These are phyloP conservation scores for Nicotiana paniculata DNA, from an alignment of 257 asterid genomes.

Conservation along the genomic window DNA sequence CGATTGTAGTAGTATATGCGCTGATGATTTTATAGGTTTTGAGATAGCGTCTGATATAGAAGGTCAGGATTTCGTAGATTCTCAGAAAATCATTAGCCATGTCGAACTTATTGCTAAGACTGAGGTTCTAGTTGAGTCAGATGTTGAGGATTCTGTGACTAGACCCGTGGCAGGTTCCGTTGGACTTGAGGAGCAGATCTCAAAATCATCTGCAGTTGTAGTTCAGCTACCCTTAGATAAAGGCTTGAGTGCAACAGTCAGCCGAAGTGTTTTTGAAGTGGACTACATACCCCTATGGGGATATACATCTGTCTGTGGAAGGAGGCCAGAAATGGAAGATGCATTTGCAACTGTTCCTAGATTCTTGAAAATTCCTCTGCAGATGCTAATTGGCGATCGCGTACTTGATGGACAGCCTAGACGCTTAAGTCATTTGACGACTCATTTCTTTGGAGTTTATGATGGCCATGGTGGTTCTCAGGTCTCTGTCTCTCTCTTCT, in stretches of 20 bases:
- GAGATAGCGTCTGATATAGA: conserved; percentile 42
- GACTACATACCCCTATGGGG: conserved; percentile 95
- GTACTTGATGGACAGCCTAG: conserved; percentile 38
- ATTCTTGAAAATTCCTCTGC: conserved; percentile 56
- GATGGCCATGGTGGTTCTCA: conserved; percentile 99
- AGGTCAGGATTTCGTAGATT: conserved; percentile 24
- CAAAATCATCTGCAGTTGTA: conserved; percentile 24
- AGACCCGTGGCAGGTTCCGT: conserved; percentile 25
- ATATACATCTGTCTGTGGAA: conserved; percentile 61
- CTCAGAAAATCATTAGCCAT: conserved; percentile 26
- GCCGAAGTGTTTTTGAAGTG: conserved; percentile 76
- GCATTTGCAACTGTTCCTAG: conserved; percentile 63
- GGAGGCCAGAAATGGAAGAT: conserved; percentile 98
- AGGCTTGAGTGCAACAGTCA: conserved; percentile 20
- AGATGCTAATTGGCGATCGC: conserved; percentile 55
- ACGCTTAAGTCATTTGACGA: conserved; percentile 58
- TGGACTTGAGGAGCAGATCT: conserved; percentile 23
- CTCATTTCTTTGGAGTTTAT: conserved; percentile 92
- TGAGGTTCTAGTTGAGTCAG: conserved; percentile 16
- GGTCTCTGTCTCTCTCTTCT: conserved; percentile 30
- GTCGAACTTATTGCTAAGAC: conserved; percentile 35
- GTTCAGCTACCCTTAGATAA: conserved; percentile 30
- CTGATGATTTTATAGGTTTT: conserved; percentile 58
- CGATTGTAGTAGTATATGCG: conserved; percentile 78
- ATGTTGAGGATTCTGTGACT: conserved; percentile 17